A percentile compares a stretch with the other conserved stretches of the same genome.
Conservation (phyloP, 2,329 filamentous ascomycete genomes). For the Ophiostoma sp. region DNA sequence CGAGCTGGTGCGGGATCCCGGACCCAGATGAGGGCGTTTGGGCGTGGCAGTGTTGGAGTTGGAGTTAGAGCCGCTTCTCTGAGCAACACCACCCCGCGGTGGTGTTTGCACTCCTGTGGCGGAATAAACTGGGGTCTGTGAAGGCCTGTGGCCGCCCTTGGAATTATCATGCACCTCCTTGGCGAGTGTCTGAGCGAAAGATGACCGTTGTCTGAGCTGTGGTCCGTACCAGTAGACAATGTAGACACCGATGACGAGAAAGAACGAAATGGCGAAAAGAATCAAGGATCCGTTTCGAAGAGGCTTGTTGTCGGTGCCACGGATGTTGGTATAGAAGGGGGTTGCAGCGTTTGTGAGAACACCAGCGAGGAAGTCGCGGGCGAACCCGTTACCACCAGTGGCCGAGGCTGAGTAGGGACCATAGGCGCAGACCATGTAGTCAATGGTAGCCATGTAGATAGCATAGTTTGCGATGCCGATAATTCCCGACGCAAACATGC, state of each 20-base stretch:
- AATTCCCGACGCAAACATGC: conserved; percentile 58
- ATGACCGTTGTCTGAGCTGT: conserved; percentile 52
- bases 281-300: conserved; percentile 60
- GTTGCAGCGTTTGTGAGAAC: conserved; percentile 63
- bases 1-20: conserved; percentile 18
- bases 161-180: conserved; percentile 30
- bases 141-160: background rate
- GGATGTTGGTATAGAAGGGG: conserved; percentile 59
- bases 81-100: background rate
- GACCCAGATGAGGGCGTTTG: conserved; percentile 11
- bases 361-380: conserved; percentile 68
- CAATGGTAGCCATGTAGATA: conserved; percentile 71
- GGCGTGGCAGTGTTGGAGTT: background rate
- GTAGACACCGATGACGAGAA: conserved; percentile 60
- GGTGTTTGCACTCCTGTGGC: background rate
- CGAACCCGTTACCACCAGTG: conserved; percentile 70
- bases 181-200: conserved; percentile 60
- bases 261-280: conserved; percentile 55
- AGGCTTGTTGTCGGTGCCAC: conserved; percentile 41
- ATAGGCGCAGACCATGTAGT: conserved; percentile 70
- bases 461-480: conserved; percentile 69
- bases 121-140: background rate
- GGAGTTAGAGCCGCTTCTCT: background rate
- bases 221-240: conserved; percentile 63
- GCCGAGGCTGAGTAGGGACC: conserved; percentile 69